Evolutionary conservation across 495 filamentous ascomycete species (phyloP), one percentile per base, ranked within the genome.

Genomic region (Tuber microsphaerosporum): DNA sequence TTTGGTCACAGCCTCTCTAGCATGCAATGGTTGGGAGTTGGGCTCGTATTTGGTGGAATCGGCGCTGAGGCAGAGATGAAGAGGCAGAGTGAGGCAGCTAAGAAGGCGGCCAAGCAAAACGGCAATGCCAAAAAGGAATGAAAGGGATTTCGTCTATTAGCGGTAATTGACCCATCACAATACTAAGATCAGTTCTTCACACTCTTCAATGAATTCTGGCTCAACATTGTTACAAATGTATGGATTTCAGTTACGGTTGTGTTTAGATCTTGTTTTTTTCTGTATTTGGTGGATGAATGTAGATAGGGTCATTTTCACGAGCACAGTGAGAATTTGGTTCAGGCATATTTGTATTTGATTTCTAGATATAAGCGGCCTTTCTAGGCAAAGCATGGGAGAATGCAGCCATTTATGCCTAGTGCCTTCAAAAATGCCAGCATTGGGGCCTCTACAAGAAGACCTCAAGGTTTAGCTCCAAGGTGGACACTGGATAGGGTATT

Each of bases 401-500:
- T 65, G 56, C 26, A 3, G 26, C 26, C 10, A 7, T 31, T 16
- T 17, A 34, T 65, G 26, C 14, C 56, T 31, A 65, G 56, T 34
- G 26, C 56, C 56, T 65, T 65, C 26, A 19, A 7, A 65, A 34
- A 10, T 65, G 1, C 26, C 56, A 65, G 26, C 12, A 26, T 19
- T 14, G 31, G 26, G 31, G 2, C 16, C 26, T 71, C 80, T 84
- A 99, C 82, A 99, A 87, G 89, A 99, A 98, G 75, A 93, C 89
- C 85, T 97, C 96, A 31, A 99, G 89, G 82, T 98, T 95, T 76
- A 99, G 86, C 87, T 98, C 96, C 81, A 99, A 84, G n/a, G 92
- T 92, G 85, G 93, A 97, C 83, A 95, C 92, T 65, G 95, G 95
- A 86, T 94, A 93, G 88, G 88, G 93, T 77, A 99, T 86, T 77